Evolutionary conservation across 805 yeast species (phyloP).

Genomic region (Wickerhamomyces rabaulensis): DNA sequence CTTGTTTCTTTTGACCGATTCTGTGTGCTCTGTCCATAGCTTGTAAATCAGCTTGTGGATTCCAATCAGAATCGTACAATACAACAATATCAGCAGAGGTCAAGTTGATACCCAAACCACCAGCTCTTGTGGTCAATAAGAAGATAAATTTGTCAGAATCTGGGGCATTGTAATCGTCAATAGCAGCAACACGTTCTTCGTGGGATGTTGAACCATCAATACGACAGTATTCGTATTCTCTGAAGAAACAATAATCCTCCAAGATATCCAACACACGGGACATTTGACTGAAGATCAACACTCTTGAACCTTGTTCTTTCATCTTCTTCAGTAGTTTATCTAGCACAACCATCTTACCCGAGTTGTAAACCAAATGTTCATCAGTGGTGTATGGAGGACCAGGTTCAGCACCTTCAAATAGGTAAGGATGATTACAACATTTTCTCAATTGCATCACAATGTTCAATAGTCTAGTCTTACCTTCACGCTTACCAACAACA

Average conservation of each 20-base stretch:
- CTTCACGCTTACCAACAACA: constrained; percentile 88
- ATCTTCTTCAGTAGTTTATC: constrained; percentile 76
- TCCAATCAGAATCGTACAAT: constrained; percentile 92
- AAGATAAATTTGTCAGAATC: constrained; percentile 80
- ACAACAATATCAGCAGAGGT: constrained; percentile 90
- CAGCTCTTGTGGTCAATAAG: constrained; percentile 89
- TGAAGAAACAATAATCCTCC: constrained; percentile 85
- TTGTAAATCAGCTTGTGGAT: constrained; percentile 95
- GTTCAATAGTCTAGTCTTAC: constrained; percentile 83
- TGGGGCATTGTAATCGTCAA: constrained; percentile 85
- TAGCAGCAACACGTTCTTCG: constrained; percentile 87
- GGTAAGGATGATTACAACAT: constrained; percentile 95
- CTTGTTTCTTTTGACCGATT: constrained; percentile 96
- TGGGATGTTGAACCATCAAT: constrained; percentile 93
- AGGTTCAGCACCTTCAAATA: constrained; percentile 98
- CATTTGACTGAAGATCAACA: constrained; percentile 91
- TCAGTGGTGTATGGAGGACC: constrained; percentile 97
- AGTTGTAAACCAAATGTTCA: constrained; percentile 84
- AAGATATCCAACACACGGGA: constrained; percentile 81
- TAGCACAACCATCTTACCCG: constrained; percentile 86
- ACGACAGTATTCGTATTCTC: constrained; percentile 83
- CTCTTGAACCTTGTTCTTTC: constrained; percentile 77
- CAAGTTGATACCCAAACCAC: constrained; percentile 91
- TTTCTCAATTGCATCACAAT: constrained; percentile 96
- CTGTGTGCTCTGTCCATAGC: constrained; percentile 99